Percentiles rank a stretch among this genome's conserved stretches.
These are phyloP conservation scores for Lodderomyces beijingensis DNA, from an alignment of 1,139 yeast species.

Conservation along the genomic window DNA sequence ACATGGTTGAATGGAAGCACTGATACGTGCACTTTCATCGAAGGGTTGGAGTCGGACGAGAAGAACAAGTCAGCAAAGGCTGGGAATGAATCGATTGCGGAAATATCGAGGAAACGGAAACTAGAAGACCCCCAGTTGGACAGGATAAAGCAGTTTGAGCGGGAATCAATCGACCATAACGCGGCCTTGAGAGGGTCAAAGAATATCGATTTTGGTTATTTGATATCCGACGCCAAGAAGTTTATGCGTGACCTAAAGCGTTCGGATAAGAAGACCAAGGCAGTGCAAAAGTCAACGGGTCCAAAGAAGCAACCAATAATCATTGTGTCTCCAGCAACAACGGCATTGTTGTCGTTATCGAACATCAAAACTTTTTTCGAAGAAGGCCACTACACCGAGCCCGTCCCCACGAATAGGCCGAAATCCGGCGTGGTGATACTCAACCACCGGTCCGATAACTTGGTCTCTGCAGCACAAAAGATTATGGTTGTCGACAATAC, in stretches of 20 bases:
- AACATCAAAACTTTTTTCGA: conserved; percentile 83
- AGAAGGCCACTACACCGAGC: conserved; percentile 65
- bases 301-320: conserved; percentile 78
- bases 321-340: conserved; percentile 89
- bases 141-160: conserved; percentile 55
- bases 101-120: conserved; percentile 20
- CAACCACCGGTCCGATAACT: conserved; percentile 51
- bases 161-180: conserved; percentile 72
- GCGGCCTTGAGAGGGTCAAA: conserved; percentile 77
- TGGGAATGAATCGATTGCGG: not conserved
- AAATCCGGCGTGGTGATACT: conserved; percentile 46
- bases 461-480: conserved; percentile 51
- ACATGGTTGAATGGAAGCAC: conserved; percentile 75
- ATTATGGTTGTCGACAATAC: conserved; percentile 85
- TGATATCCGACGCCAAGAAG: conserved; percentile 67
- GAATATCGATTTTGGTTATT: conserved; percentile 65
- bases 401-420: conserved; percentile 41
- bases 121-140: conserved; percentile 53
- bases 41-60: conserved; percentile 8
- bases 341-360: conserved; percentile 75
- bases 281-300: conserved; percentile 10
- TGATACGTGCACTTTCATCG: conserved; percentile 51
- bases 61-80: conserved; percentile 8
- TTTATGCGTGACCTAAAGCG: conserved; percentile 54
- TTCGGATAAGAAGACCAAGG: conserved; percentile 14